Evolutionary conservation across 2,329 filamentous ascomycete species (phyloP), one percentile per base, ranked within the genome.

Genomic region (Penicillium freii): DNA sequence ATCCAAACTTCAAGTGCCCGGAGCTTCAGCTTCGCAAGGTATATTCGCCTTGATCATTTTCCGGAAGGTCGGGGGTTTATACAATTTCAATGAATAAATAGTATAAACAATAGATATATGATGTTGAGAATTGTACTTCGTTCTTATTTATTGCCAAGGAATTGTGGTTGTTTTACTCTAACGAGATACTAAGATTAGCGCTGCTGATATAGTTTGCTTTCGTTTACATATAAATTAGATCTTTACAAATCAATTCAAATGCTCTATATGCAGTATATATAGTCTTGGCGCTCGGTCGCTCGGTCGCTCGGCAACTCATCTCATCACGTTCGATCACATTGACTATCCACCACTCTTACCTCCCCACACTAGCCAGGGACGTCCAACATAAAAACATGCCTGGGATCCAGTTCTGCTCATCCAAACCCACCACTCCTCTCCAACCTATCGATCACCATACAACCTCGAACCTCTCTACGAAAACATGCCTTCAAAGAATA

Each of bases 1-100:
- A 33, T 17, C 43, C 42, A 3, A 39, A 39, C 8, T 31, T 56
- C 19, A 56, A 56, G 23, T 42, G 43, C 6, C 54, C 49, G 6
- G 54, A 56, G 27, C 49, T 56, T 47, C 49, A 56, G 23, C 49
- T 56, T 25, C 54, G 54, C 3, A 49, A 56, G 34, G 36, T 56
- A 4, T 38, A 56, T 39, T 56, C 49, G 10, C 2, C 34, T 21
- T 53, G 36, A 56, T 13, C 2, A 1, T 8, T n/a, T 19, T 31
- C 8, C 4, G 1, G 4, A 19, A 2, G 2, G 4, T 27, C 21
- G 5, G 21, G 7, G 9, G 0, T 4, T 7, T 50, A 19, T 29
- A 7, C 3, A 40, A 4, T 31, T 40, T 3, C 19, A 17, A 17
- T 15, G 7, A 21, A 46, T 33, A 17, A 21, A 21, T 10, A 21